Conservation (phyloP, 2,329 filamentous ascomycete genomes). For the Fusarium irregulare region DNA sequence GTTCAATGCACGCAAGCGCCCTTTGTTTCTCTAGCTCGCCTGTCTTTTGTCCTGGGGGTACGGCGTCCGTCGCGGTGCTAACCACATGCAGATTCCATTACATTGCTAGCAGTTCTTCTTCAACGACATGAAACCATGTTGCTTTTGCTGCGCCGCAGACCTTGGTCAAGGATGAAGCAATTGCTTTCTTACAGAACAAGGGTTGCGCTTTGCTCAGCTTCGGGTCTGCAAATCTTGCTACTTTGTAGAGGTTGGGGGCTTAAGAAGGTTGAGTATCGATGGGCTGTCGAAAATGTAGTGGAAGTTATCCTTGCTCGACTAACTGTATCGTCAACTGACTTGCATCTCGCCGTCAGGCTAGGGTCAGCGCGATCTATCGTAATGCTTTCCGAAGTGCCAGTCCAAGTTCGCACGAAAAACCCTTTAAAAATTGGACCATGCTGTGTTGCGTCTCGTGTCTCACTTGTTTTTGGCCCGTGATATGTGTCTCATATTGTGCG, state of each 20-base stretch:
- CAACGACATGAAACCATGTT: slow-evolving; percentile 36
- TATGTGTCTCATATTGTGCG: slow-evolving; percentile 35
- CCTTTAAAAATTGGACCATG: slow-evolving; percentile 1
- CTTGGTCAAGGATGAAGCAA: neutral
- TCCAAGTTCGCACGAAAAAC: slow-evolving; percentile 13
- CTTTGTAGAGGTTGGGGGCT: neutral
- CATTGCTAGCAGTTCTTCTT: slow-evolving; percentile 37
- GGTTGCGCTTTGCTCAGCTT: neutral
- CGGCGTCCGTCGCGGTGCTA: slow-evolving; percentile 28
- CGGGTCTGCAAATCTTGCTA: neutral
- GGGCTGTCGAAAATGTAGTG: neutral
- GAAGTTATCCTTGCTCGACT: neutral
- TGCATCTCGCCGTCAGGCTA: slow-evolving; percentile 16
- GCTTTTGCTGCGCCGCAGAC: slow-evolving; percentile 26
- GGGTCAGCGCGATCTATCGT: slow-evolving; percentile 2
- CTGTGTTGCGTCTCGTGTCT: slow-evolving; percentile 31
- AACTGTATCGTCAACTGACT: neutral
- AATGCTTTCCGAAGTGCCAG: slow-evolving; percentile 21
- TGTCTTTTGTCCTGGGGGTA: slow-evolving; percentile 21
- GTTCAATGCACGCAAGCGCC: slow-evolving; percentile 28
- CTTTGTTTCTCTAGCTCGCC: slow-evolving; percentile 11
- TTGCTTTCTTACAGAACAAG: neutral
- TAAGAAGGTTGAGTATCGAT: neutral
- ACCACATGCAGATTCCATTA: slow-evolving; percentile 38
- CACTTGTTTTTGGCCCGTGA: slow-evolving; percentile 34